Conservation (phyloP, 768 basidiomycete genomes). For the Kwoniella shandongensis region DNA sequence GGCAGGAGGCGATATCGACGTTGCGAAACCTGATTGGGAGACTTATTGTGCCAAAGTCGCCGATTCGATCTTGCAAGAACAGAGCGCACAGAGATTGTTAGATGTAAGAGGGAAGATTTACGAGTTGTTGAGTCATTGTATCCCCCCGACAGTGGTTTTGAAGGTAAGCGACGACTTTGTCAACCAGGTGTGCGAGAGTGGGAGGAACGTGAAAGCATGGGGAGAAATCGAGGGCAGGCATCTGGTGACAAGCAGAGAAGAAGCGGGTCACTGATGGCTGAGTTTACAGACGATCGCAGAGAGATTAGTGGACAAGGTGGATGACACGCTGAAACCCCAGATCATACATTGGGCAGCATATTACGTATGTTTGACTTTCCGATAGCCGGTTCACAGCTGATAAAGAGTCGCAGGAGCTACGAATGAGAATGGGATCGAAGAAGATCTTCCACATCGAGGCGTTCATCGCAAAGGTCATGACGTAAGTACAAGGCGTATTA, state of each 20-base stretch:
- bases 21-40: slow-evolving; percentile 99
- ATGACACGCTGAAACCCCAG: slow-evolving; percentile 85
- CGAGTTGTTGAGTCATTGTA: slow-evolving; percentile 93
- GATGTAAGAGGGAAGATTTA: slow-evolving; percentile 91
- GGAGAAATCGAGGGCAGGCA: no score
- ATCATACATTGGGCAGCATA: slow-evolving; percentile 98
- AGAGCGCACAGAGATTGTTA: slow-evolving; percentile 83
- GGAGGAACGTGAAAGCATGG: neutral
- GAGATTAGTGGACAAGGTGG: slow-evolving; percentile 78
- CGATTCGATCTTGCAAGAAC: slow-evolving; percentile 83
- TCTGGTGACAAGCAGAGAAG: neutral
- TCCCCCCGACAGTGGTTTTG: slow-evolving; percentile 85
- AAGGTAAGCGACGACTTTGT: slow-evolving; percentile 63
- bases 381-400: neutral
- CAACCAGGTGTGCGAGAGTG: neutral
- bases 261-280: neutral
- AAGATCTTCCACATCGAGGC: slow-evolving; percentile 97
- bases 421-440: slow-evolving; percentile 90
- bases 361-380: slow-evolving; percentile 63
- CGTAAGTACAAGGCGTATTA: slow-evolving; percentile 40
- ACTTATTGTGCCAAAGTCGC: slow-evolving; percentile 91
- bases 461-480: slow-evolving; percentile 96
- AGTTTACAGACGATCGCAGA: slow-evolving; percentile 78
- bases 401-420: slow-evolving; percentile 66
- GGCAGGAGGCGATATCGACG: slow-evolving; percentile 65